A percentile compares a stretch with the other conserved stretches of the same genome.
Conservation (phyloP, 1,139 yeast genomes). For the Yamadazyma epiphylla region DNA sequence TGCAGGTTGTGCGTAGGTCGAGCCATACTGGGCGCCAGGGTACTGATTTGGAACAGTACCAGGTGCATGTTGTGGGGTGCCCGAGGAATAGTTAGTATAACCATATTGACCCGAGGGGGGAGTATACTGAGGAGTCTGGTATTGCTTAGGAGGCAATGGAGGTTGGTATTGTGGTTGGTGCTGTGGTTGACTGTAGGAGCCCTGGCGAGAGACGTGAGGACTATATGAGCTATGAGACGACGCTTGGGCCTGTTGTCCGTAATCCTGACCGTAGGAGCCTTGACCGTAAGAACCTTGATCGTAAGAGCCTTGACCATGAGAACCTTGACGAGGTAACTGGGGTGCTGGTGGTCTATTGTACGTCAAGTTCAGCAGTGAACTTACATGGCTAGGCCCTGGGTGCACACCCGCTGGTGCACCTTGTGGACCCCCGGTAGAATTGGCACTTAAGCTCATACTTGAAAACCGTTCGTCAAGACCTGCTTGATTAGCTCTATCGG, state of each 20-base stretch:
- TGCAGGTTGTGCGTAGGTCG: not conserved
- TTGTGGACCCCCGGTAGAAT: conserved; percentile 6
- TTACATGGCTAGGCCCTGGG: too few species aligned
- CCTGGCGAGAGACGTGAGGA: too few species aligned
- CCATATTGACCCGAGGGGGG: too few species aligned
- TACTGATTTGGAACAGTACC: too few species aligned
- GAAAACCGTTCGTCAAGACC: conserved; percentile 8
- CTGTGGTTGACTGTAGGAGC: not conserved
- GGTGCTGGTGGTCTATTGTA: not conserved
- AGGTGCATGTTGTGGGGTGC: too few species aligned
- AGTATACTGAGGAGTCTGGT: conserved; percentile 3
- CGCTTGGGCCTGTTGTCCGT: not conserved
- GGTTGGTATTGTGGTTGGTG: conserved; percentile 9
- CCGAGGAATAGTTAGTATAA: not conserved
- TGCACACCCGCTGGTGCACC: not conserved
- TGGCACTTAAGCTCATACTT: conserved; percentile 6
- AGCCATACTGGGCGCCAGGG: not conserved
- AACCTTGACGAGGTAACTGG: not conserved
- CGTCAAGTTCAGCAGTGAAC: not conserved
- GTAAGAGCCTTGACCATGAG: not conserved
- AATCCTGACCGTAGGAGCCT: not conserved
- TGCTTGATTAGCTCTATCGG: conserved; percentile 21
- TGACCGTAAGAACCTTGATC: not conserved
- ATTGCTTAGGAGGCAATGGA: conserved; percentile 18
- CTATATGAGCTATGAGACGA: too few species aligned